Evolutionary conservation across 2,329 filamentous ascomycete species (phyloP).

Genomic region (Penicillium frequentans): DNA sequence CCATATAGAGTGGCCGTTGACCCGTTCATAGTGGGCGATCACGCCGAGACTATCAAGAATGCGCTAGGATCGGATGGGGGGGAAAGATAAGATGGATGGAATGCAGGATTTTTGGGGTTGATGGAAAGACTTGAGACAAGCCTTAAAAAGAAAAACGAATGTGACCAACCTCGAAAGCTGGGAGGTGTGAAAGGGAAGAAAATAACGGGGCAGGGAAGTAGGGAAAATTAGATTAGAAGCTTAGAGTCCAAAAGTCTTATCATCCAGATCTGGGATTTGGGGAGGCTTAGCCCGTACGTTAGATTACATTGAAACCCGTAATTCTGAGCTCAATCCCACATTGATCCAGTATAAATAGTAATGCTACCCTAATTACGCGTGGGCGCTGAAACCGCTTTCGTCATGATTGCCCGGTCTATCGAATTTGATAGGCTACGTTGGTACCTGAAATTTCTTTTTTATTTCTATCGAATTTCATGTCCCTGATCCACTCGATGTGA

Average conservation of each 20-base stretch:
- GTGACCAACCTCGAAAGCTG: neutral
- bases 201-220: neutral
- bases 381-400: neutral
- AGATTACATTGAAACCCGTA: neutral
- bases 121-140: neutral
- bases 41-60: neutral
- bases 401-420: constrained; percentile 6
- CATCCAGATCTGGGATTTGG: neutral
- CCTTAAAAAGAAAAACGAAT: neutral
- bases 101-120: neutral
- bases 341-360: neutral
- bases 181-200: neutral
- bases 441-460: neutral
- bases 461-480: neutral
- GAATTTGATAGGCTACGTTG: neutral
- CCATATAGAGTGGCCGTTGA: neutral
- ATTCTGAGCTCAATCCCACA: neutral
- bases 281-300: neutral
- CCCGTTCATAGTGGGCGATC: constrained; percentile 6
- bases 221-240: neutral
- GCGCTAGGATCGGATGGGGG: neutral
- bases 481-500: neutral
- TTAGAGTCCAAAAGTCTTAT: neutral
- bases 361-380: neutral
- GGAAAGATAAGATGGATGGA: neutral